Evolutionary conservation across 2,329 filamentous ascomycete genomes (phyloP).

Genomic region (Penicillium olsonii): DNA sequence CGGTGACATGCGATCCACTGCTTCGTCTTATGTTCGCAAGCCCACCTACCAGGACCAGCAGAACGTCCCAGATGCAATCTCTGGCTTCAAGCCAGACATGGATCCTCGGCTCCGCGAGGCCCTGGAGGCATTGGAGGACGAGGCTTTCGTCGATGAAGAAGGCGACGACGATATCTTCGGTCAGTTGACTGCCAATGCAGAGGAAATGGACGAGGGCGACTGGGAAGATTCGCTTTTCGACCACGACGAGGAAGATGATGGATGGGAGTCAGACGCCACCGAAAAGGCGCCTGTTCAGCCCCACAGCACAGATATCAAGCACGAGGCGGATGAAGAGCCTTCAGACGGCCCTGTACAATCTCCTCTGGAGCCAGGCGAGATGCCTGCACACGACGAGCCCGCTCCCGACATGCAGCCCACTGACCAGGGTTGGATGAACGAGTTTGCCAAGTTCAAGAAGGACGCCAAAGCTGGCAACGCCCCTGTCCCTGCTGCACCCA

Average conservation of each 20-base stretch:
- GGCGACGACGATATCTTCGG: slow-evolving; percentile 84
- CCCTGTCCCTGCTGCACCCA: slow-evolving; percentile 34
- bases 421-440: slow-evolving; percentile 82
- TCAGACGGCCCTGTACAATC: slow-evolving; percentile 40
- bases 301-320: slow-evolving; percentile 23
- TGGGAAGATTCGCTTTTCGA: slow-evolving; percentile 67
- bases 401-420: slow-evolving; percentile 56
- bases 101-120: slow-evolving; percentile 89
- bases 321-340: slow-evolving; percentile 41
- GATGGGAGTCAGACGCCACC: slow-evolving; percentile 94
- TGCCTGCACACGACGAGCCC: slow-evolving; percentile 40
- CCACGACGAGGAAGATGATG: slow-evolving; percentile 66
- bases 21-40: slow-evolving; percentile 75
- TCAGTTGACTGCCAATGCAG: slow-evolving; percentile 64
- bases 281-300: slow-evolving; percentile 65
- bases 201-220: slow-evolving; percentile 75
- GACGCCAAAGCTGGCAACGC: slow-evolving; percentile 57
- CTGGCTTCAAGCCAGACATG: slow-evolving; percentile 97
- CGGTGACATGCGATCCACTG: slow-evolving; percentile 38
- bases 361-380: slow-evolving; percentile 31
- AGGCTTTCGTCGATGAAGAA: slow-evolving; percentile 79
- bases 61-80: slow-evolving; percentile 84
- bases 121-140: slow-evolving; percentile 90
- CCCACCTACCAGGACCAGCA: slow-evolving; percentile 90
- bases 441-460: slow-evolving; percentile 94